Percentiles rank a stretch among this genome's conserved stretches.
phyloP scores from a whole-genome alignment of 164 flowering plant genomes.

The grape (Vitis vinifera) region ASM3070453v1 NC_081807.1:19973001-19973500 shows the following conservation, averaged over 20 bases:
- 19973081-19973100: no score
- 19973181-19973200: neutral
- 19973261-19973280: neutral
- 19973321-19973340: no score
- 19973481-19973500: slow-evolving; percentile 56
- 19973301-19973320: no score
- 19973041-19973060: neutral
- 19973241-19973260: neutral
- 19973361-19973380: no score
- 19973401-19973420: slow-evolving; percentile 2
- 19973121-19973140: neutral
- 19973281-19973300: no score
- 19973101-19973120: neutral
- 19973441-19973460: slow-evolving; percentile 43
- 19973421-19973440: slow-evolving; percentile 6
- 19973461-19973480: slow-evolving; percentile 46
- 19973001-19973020: neutral
- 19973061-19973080: no score
- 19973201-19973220: neutral
- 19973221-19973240: neutral
- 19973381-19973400: no score
- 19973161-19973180: neutral
- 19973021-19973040: neutral
- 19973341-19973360: no score
- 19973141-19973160: neutral